Evolutionary conservation across 2,329 filamentous ascomycete genomes (phyloP).

Genomic region (Myotisia sp.): DNA sequence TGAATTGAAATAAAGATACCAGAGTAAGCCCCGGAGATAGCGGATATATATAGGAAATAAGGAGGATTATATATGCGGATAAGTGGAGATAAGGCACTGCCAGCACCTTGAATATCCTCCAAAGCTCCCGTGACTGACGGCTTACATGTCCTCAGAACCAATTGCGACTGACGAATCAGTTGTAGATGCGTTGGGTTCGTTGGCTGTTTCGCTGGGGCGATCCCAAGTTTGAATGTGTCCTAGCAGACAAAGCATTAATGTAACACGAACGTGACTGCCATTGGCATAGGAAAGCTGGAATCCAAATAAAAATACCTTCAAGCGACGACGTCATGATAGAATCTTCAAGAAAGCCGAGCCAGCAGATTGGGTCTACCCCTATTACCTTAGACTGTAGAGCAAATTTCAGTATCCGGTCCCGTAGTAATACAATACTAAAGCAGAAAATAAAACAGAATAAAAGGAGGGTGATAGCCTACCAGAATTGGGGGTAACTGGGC

Average conservation of each 20-base stretch:
- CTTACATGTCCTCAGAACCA: no score
- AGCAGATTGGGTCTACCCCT: slow-evolving; percentile 73
- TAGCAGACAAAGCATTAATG: slow-evolving; percentile 23
- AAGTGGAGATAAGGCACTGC: no score
- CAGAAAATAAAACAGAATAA: no score
- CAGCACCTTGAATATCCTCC: no score
- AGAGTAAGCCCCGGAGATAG: no score
- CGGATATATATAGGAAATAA: no score
- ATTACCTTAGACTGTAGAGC: slow-evolving; percentile 62
- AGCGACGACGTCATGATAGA: slow-evolving; percentile 86
- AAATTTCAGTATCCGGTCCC: no score
- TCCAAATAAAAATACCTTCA: slow-evolving; percentile 49
- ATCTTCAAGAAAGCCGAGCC: slow-evolving; percentile 87
- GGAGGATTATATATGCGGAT: no score
- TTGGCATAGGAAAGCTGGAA: slow-evolving; percentile 11
- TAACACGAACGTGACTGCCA: neutral
- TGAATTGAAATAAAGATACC: no score
- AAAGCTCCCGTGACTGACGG: no score
- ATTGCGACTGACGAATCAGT: slow-evolving; percentile 3
- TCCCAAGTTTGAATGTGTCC: slow-evolving; percentile 65
- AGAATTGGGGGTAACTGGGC: slow-evolving; percentile 83
- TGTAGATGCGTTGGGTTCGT: slow-evolving; percentile 19
- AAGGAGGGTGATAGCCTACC: slow-evolving; percentile 33
- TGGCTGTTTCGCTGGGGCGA: slow-evolving; percentile 40
- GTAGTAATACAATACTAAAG: no score